Percentiles rank a stretch among this genome's conserved stretches.
These are phyloP conservation scores for Cladophialophora immunda DNA, from an alignment of 2,329 filamentous ascomycete species.

Conservation along the genomic window DNA sequence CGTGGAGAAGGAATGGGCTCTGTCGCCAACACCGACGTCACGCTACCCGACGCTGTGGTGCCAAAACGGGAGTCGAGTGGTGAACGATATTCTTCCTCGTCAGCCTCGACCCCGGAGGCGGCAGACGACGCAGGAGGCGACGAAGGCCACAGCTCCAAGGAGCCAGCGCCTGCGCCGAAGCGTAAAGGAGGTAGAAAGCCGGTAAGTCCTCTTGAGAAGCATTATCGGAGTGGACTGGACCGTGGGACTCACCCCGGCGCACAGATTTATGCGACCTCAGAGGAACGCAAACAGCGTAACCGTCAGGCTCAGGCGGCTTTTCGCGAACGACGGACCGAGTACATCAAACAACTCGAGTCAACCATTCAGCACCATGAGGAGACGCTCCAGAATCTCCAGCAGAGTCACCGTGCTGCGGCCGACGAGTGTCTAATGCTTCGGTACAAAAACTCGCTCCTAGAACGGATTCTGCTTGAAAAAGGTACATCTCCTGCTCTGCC, in stretches of 20 bases:
- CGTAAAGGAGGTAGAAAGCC: constrained; percentile 97
- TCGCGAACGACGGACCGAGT: constrained; percentile 94
- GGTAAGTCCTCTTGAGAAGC: constrained; percentile 65
- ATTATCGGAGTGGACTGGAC: not conserved
- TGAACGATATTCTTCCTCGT: constrained; percentile 55
- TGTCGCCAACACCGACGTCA: constrained; percentile 51
- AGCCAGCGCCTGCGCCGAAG: constrained; percentile 72
- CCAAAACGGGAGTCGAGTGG: constrained; percentile 53
- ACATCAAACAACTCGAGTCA: constrained; percentile 98
- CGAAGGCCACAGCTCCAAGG: constrained; percentile 43
- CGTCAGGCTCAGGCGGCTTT: constrained; percentile 97
- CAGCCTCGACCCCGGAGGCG: constrained; percentile 57
- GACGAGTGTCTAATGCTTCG: constrained; percentile 98
- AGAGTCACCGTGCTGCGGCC: constrained; percentile 90
- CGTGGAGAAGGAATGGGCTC: constrained; percentile 52
- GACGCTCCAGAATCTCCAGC: constrained; percentile 88
- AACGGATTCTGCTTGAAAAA: constrained; percentile 95
- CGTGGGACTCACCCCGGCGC: constrained; percentile 15
- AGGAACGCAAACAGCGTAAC: constrained; percentile 97
- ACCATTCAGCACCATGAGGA: constrained; percentile 98
- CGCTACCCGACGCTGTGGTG: constrained; percentile 52
- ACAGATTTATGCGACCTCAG: constrained; percentile 97
- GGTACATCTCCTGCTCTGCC: constrained; percentile 61
- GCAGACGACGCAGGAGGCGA: constrained; percentile 47
- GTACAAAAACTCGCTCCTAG: constrained; percentile 96